Conservation (phyloP, 257 asterid genomes). For the Plantago major region DNA sequence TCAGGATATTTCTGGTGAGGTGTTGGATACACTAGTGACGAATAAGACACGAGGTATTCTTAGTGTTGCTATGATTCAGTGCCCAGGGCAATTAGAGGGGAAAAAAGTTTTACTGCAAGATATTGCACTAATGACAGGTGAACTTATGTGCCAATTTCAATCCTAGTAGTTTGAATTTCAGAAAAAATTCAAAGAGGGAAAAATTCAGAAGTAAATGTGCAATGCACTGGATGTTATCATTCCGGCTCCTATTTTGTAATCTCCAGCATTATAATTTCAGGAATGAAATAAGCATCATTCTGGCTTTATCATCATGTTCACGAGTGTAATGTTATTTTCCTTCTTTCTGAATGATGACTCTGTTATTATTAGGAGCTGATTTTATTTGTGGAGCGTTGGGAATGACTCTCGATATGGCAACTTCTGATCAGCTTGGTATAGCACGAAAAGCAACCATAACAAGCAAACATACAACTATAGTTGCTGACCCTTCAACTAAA, state of each 20-base stretch:
- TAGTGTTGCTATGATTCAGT: slow-evolving; percentile 75
- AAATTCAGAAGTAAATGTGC: too few species aligned
- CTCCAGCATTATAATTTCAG: slow-evolving; percentile 1
- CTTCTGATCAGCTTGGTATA: slow-evolving; percentile 99
- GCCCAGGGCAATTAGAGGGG: slow-evolving; percentile 76
- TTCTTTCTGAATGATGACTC: background rate
- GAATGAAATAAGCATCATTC: background rate
- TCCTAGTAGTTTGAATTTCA: background rate
- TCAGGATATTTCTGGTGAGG: slow-evolving; percentile 71
- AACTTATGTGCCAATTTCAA: slow-evolving; percentile 2
- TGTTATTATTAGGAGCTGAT: slow-evolving; percentile 73
- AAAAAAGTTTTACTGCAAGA: slow-evolving; percentile 91
- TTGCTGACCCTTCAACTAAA: slow-evolving; percentile 89
- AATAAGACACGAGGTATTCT: slow-evolving; percentile 77
- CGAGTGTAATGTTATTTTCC: background rate
- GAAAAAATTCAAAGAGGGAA: background rate
- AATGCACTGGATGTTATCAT: background rate
- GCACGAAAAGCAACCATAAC: slow-evolving; percentile 73
- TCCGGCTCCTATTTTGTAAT: background rate
- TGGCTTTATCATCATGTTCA: background rate
- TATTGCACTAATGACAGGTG: slow-evolving; percentile 94
- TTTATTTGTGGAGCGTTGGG: slow-evolving; percentile 90
- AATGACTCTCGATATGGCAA: slow-evolving; percentile 60
- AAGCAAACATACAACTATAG: slow-evolving; percentile 61
- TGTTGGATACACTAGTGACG: slow-evolving; percentile 71